Evolutionary conservation across 495 filamentous ascomycete genomes (phyloP), one percentile per base, ranked within the genome.

Genomic region (Aspergillus coremiiformis): DNA sequence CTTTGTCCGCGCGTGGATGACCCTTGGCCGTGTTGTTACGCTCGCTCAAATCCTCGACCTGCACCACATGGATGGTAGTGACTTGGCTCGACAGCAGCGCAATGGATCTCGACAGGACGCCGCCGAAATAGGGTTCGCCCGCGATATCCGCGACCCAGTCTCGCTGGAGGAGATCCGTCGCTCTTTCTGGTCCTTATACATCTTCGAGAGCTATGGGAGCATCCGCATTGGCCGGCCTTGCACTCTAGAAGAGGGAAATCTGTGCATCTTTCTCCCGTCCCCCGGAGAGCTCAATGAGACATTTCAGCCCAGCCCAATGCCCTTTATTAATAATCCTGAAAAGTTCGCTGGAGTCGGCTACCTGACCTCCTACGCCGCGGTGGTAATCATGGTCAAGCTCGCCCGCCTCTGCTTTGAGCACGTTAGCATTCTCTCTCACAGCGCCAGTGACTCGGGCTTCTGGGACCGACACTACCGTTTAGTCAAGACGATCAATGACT

Each of bases 1-100:
- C 26, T 60, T 60, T 50, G 50, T 44, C 21, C 54, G 57, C 27
- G 54, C 57, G 22, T 60, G 57, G 54, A 57, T 60, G 49, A 60
- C 54, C 41, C 49, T 57, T 30, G 54, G 57, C 17, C 49, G 54
- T 26, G 57, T 54, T 23, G 24, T 32, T 11, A 52, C 49, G 5
- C 39, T 52, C n/a, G 49, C 49, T 52, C 49, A 47, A 44, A 52
- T 52, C 8, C 39, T 52, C 27, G 21, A 52, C 12, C 39, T 52
- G 24, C 11, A 39, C 19, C 23, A 21, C 12, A 24, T 52, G 15
- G 49, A 52, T 45, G 8, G 21, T 23, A n/a, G n/a, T n/a, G n/a
- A n/a, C n/a, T n/a, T n/a, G n/a, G n/a, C n/a, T n/a, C n/a, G n/a
- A 8, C 24, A 27, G 24, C 24, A 27, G 24, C 24, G 24, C 24